Base-by-base conservation (phyloP, 768 basidiomycete species). In the Suillus plorans region DNA sequence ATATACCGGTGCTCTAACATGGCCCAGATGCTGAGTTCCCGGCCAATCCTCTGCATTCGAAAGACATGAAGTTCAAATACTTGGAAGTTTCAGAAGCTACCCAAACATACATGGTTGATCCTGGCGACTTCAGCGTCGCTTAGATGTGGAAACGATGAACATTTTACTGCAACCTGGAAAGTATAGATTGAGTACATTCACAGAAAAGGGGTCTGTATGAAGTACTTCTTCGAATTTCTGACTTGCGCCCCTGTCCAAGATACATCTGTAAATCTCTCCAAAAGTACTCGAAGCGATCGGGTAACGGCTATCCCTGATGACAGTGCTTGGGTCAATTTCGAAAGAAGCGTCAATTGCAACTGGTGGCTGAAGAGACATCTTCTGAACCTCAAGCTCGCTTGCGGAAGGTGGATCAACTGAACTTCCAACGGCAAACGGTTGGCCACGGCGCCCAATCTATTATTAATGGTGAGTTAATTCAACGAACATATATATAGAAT, bases 1-100 rank as follows among this genome's bases (percentile, higher is more conserved):
- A 78, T 66, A 57, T 70, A 67, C 4, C 65, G 64, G 34, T 78
- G 78, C 7, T 69, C 60, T 37, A 78, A 55, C 28, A 47, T 61
- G 39, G 62, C 60, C 77, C 77, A 78, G 20, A 70, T 66, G 3
- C 55, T 28, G 12, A 73, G 55, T 52, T 72, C 66, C 9, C 63
- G 70, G 63, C 62, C 67, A 31, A 74, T 39, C 41, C 69, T 66
- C 76, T 73, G 2, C 5, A 2, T 34, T 12, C 7, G 1, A 34
- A 12, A 1, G 31, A 12, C 36, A 12, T 2, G 0, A 3, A 2
- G 9, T 44, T 1, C 5, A 2, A 18, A 10, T 4, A 5, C 0
- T 37, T 7, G 16, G 28, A 16, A 39, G 0, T 20, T 2, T 9
- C 2, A 31, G 0, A 55, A 1, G 2, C 4, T 5, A 55, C 7